Conservation (phyloP, 2,329 filamentous ascomycete species). For the Penicillium rolfsii region DNA sequence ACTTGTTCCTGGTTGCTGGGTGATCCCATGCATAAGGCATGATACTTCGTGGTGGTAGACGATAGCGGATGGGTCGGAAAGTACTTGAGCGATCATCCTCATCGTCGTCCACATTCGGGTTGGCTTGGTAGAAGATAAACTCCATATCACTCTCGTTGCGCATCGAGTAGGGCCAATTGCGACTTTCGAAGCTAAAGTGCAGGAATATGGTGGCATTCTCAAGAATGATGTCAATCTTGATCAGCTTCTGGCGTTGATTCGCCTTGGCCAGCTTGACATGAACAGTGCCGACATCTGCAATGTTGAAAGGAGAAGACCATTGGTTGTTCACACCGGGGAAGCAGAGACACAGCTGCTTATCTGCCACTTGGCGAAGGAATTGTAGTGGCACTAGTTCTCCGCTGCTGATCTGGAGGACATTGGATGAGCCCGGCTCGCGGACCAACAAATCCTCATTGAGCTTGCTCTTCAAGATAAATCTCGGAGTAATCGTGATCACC, state of each 20-base stretch:
- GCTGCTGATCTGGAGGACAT: conserved; percentile 74
- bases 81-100: conserved; percentile 76
- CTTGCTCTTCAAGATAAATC: conserved; percentile 94
- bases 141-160: conserved; percentile 96
- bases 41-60: conserved; percentile 89
- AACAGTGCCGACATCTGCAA: conserved; percentile 87
- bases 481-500: conserved; percentile 87
- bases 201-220: conserved; percentile 93
- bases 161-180: conserved; percentile 98
- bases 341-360: conserved; percentile 89
- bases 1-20: conserved; percentile 93
- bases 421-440: conserved; percentile 87
- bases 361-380: conserved; percentile 79
- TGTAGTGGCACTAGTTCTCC: conserved; percentile 84
- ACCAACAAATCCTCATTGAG: conserved; percentile 85
- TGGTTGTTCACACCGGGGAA: conserved; percentile 94
- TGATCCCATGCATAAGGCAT: conserved; percentile 99
- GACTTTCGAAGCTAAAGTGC: conserved; percentile 84
- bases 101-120: conserved; percentile 91
- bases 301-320: conserved; percentile 98
- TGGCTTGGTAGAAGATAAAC: conserved; percentile 93
- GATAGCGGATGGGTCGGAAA: conserved; percentile 91
- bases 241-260: conserved; percentile 83
- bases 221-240: conserved; percentile 86
- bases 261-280: conserved; percentile 93